A percentile compares a stretch with the other conserved stretches of the same genome.
Evolutionary conservation across 768 basidiomycete genomes (phyloP).

Genomic region (Austroboletus eburneus): DNA sequence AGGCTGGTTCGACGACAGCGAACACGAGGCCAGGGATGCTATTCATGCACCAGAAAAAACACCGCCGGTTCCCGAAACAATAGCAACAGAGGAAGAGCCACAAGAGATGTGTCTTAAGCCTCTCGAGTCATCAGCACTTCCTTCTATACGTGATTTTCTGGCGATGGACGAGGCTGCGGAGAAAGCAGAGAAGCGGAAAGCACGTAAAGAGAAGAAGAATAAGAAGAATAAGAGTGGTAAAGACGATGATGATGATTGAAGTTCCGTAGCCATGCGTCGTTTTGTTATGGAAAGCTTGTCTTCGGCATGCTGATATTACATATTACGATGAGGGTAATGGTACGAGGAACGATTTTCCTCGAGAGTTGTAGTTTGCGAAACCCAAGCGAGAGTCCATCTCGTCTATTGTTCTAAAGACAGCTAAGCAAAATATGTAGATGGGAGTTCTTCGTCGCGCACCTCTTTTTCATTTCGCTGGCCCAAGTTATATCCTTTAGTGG

Average conservation of each 20-base stretch:
- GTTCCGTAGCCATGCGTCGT: background rate
- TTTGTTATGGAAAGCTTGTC: constrained; percentile 2
- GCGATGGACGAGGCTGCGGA: constrained; percentile 69
- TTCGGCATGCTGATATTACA: background rate
- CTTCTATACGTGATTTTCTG: constrained; percentile 79
- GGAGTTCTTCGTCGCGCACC: constrained; percentile 42
- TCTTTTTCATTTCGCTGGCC: constrained; percentile 84
- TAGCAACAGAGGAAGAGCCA: constrained; percentile 28
- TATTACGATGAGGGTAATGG: constrained; percentile 9
- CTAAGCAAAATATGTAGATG: background rate
- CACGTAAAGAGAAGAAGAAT: constrained; percentile 74
- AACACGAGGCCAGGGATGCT: constrained; percentile 22
- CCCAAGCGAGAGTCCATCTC: constrained; percentile 67
- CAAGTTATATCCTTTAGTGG: constrained; percentile 78
- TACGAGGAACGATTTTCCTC: constrained; percentile 39
- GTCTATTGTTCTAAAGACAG: constrained; percentile 57
- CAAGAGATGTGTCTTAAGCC: constrained; percentile 60
- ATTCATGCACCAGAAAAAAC: constrained; percentile 11
- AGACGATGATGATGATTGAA: constrained; percentile 33
- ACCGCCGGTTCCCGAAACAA: constrained; percentile 8
- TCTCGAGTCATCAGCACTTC: constrained; percentile 73
- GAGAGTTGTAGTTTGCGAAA: constrained; percentile 60
- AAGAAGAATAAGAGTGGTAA: constrained; percentile 32
- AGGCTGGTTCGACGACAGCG: constrained; percentile 47
- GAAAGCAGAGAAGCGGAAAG: constrained; percentile 61